Conservation (phyloP, 495 filamentous ascomycete genomes). For the Annulohypoxylon nitens region DNA sequence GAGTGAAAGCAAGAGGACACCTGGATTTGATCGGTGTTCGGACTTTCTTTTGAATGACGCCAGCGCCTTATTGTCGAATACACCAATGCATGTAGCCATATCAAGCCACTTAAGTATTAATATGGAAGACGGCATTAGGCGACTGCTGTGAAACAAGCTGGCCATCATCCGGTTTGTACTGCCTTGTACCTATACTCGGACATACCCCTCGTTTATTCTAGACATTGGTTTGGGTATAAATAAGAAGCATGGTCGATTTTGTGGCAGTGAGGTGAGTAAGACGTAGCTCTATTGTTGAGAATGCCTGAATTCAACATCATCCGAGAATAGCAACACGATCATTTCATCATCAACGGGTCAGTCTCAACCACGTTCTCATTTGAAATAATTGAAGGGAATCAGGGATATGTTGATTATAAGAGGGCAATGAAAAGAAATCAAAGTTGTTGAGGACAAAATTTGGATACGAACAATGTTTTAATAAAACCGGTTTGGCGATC, state of each 20-base stretch:
- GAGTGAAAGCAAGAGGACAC: background rate
- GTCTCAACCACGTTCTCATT: background rate
- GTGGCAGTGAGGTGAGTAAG: background rate
- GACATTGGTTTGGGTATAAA: background rate
- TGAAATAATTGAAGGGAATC: background rate
- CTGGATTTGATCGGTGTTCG: background rate
- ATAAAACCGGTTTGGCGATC: background rate
- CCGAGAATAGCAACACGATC: too few relatives aligned
- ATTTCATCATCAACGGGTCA: background rate
- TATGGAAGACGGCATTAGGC: background rate
- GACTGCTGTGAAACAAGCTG: background rate
- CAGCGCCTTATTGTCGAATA: too few relatives aligned
- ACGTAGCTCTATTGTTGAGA: background rate
- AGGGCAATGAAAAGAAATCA: background rate
- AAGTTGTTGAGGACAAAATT: background rate
- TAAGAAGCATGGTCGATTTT: background rate
- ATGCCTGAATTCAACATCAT: background rate
- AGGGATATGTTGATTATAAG: background rate
- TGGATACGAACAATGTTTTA: background rate
- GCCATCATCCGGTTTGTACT: background rate
- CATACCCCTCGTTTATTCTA: background rate
- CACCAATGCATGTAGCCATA: too few relatives aligned
- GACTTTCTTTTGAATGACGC: background rate
- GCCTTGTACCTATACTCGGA: background rate
- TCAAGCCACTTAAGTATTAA: background rate